These are phyloP conservation scores for Hagleromyces aurorensis DNA, from an alignment of 805 yeast genomes.

Conservation along the genomic window DNA sequence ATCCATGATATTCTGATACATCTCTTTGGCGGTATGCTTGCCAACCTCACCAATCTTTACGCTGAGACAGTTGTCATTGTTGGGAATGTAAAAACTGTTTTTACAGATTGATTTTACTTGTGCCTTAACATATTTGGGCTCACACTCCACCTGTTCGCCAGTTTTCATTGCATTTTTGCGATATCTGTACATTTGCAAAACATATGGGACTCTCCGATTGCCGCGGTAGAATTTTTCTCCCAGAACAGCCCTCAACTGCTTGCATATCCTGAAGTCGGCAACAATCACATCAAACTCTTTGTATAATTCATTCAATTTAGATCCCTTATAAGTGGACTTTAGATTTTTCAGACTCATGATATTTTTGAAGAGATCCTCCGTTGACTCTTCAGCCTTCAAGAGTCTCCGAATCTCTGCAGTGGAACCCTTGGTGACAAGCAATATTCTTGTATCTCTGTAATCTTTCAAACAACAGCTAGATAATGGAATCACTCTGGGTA, in stretches of 20 bases:
- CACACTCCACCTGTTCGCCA: constrained; percentile 57
- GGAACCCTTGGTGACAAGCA: constrained; percentile 71
- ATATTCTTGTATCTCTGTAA: constrained; percentile 41
- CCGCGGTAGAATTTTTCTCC: constrained; percentile 56
- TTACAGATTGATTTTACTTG: constrained; percentile 60
- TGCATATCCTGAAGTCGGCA: constrained; percentile 62
- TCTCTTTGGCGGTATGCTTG: constrained; percentile 20
- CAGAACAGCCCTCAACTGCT: constrained; percentile 48
- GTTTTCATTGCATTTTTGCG: constrained; percentile 36
- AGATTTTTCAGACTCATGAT: constrained; percentile 53
- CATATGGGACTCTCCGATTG: constrained; percentile 58
- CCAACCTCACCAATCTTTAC: constrained; percentile 46
- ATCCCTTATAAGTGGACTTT: constrained; percentile 38
- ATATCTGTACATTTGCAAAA: constrained; percentile 46
- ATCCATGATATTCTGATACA: constrained; percentile 24
- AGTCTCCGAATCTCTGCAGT: constrained; percentile 46
- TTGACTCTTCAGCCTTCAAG: constrained; percentile 42
- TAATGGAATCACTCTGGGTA: constrained; percentile 55
- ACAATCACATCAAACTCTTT: constrained; percentile 60
- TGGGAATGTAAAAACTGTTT: constrained; percentile 56
- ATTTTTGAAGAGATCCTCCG: constrained; percentile 55
- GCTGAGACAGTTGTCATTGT: constrained; percentile 52
- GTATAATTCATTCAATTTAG: constrained; percentile 40
- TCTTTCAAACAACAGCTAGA: constrained; percentile 41
- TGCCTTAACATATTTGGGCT: constrained; percentile 51